These are phyloP conservation scores for Stentor roeselii DNA, from an alignment of 73 alveolate species.

Conservation along the genomic window DNA sequence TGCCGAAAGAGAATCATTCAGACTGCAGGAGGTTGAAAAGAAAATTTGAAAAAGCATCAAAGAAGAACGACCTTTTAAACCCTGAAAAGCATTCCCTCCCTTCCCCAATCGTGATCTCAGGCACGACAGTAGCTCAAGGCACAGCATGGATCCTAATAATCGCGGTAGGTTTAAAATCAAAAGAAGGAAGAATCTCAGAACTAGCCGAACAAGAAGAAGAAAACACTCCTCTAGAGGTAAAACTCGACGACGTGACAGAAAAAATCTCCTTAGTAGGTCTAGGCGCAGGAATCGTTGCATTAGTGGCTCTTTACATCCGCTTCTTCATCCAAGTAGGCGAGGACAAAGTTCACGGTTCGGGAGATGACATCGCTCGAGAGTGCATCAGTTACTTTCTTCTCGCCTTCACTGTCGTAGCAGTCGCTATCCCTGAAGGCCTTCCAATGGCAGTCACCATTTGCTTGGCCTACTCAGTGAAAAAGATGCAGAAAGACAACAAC, in stretches of 20 bases:
- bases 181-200: conserved; percentile 57
- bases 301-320: background rate
- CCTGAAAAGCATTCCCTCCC: conserved; percentile 31
- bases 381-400: conserved; percentile 67
- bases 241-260: background rate
- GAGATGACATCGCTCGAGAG: conserved; percentile 37
- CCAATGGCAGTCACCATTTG: conserved; percentile 89
- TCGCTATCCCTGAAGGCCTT: conserved; percentile 93
- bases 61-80: conserved; percentile 21
- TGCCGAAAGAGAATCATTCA: conserved; percentile 53
- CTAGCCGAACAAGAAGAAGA: conserved; percentile 32
- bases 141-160: conserved; percentile 55
- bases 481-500: conserved; percentile 75
- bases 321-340: conserved; percentile 15
- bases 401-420: conserved; percentile 74
- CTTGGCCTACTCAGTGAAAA: conserved; percentile 71
- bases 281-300: background rate
- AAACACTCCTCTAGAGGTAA: background rate
- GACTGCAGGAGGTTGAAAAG: conserved; percentile 61
- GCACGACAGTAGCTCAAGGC: conserved; percentile 63
- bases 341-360: conserved; percentile 46
- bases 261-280: conserved; percentile 9
- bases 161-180: conserved; percentile 59
- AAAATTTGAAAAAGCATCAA: background rate
- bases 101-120: conserved; percentile 60